Evolutionary conservation across 2,329 filamentous ascomycete genomes (phyloP), one percentile per base, ranked within the genome.

Genomic region (Botrytis byssoidea): DNA sequence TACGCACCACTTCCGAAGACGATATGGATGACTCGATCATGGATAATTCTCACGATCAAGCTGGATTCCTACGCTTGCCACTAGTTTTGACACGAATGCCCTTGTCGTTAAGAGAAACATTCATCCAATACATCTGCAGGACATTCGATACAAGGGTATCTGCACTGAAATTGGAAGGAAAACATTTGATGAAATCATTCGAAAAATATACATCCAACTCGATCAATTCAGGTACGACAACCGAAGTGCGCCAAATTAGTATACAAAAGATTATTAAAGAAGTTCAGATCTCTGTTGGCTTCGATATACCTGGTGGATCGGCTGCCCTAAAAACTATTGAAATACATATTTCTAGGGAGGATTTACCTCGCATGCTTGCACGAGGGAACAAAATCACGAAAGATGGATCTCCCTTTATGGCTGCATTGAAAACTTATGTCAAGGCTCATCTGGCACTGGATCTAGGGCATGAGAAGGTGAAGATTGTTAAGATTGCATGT

Each of bases 61-160:
- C 74, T 67, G 78, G 76, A 22, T 86, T 85, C 77, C 82, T 84
- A 14, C 78, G 81, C 6, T 82, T 85, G 32, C 85, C 85, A 0
- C 78, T 86, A 16, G 77, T 86, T 29, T 78, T 86, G 46, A 80
- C 83, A 16, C 84, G 83, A 74, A 86, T 86, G 84, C 84, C 85
- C 0, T 81, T 79, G 1, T 78, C 83, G 0, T 74, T 86, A 7
- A 82, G 84, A 35, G 81, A 85, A 16, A 80, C 82, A 16, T 83
- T 86, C 69, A 76, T 83, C 18, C 80, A 83, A 51, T 85, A 84
- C 77, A 78, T 86, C 35, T 74, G 81, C 14, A 83, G 81, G 1
- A 81, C 81, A 42, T 86, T 86, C 75, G 85, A 86, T 77, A 80
- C 82, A 6, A 81, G 83, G 73, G 77, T 83, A 25, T 82, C 83